Percentiles rank a stretch among this genome's conserved stretches.
Conservation (phyloP, 495 filamentous ascomycete genomes). For the Pyrenula massariospora region DNA sequence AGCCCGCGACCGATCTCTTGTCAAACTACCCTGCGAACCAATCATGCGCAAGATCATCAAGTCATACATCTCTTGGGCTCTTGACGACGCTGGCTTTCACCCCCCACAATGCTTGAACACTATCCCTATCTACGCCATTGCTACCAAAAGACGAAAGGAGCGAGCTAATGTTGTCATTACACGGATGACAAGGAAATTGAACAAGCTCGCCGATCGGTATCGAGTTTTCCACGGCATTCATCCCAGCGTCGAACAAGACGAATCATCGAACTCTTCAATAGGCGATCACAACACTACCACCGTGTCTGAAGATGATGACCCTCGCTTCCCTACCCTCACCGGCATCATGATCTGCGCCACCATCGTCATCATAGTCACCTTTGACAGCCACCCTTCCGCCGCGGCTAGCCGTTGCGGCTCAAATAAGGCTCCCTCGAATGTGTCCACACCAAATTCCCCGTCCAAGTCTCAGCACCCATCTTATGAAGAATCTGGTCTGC, state of each 20-base stretch:
- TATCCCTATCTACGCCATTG: slow-evolving; percentile 23
- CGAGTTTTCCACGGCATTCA: slow-evolving; percentile 5
- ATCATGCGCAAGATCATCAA: slow-evolving; percentile 21
- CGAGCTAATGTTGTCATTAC: slow-evolving; percentile 16
- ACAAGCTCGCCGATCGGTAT: slow-evolving; percentile 17
- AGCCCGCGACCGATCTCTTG: slow-evolving; percentile 24
- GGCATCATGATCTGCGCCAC: slow-evolving; percentile 29
- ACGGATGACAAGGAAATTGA: slow-evolving; percentile 17
- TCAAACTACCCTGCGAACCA: slow-evolving; percentile 13
- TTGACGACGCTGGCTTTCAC: slow-evolving; percentile 22
- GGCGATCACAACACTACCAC: neutral
- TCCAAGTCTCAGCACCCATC: neutral
- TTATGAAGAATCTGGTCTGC: slow-evolving; percentile 7
- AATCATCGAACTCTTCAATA: neutral
- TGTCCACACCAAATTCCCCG: neutral
- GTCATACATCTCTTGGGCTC: slow-evolving; percentile 31
- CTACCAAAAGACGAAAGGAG: slow-evolving; percentile 18
- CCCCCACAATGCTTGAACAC: slow-evolving; percentile 3
- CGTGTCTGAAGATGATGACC: neutral
- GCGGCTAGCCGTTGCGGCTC: neutral
- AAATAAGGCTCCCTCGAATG: neutral
- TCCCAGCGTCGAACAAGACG: neutral
- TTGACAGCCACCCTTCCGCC: slow-evolving; percentile 17
- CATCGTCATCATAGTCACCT: slow-evolving; percentile 29
- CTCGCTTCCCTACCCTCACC: slow-evolving; percentile 18